These are phyloP conservation scores for Oryza punctata DNA, from an alignment of 176 grass and related monocot genomes.

Conservation along the genomic window DNA sequence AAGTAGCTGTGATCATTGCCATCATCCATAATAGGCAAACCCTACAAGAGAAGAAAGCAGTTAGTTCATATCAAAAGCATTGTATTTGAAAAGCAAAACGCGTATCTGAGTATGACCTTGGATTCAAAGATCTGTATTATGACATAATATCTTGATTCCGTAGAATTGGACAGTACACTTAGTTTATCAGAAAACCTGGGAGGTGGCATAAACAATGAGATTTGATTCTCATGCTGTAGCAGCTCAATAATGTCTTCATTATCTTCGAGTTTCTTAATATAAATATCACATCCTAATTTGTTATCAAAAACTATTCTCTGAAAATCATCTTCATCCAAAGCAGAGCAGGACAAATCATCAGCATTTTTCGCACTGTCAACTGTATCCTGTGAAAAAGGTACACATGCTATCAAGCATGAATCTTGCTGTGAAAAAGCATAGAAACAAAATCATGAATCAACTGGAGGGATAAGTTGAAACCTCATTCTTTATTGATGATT, in stretches of 20 bases:
- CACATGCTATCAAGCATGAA: constrained; percentile 8
- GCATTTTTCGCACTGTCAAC: constrained; percentile 44
- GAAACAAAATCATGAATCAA: neutral
- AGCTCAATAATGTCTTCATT: constrained; percentile 50
- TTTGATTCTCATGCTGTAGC: constrained; percentile 65
- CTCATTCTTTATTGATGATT: constrained; percentile 67
- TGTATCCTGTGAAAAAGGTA: constrained; percentile 50
- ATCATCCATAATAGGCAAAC: constrained; percentile 83
- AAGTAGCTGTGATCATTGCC: constrained; percentile 92
- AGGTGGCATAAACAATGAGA: constrained; percentile 82
- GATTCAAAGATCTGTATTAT: constrained; percentile 90
- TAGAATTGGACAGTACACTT: constrained; percentile 69
- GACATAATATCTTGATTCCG: constrained; percentile 90
- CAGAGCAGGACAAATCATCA: constrained; percentile 59
- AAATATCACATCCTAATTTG: constrained; percentile 94
- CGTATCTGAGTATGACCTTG: constrained; percentile 53
- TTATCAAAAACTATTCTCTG: constrained; percentile 90
- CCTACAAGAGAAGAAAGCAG: constrained; percentile 51
- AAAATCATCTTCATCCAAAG: constrained; percentile 89
- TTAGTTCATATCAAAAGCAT: constrained; percentile 33
- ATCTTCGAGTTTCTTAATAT: constrained; percentile 77
- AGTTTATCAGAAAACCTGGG: constrained; percentile 87
- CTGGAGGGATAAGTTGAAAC: constrained; percentile 44
- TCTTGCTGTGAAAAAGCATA: neutral
- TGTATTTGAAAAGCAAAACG: constrained; percentile 5